Conservation (phyloP, 257 asterid species). For the Striga asiatica region DNA sequence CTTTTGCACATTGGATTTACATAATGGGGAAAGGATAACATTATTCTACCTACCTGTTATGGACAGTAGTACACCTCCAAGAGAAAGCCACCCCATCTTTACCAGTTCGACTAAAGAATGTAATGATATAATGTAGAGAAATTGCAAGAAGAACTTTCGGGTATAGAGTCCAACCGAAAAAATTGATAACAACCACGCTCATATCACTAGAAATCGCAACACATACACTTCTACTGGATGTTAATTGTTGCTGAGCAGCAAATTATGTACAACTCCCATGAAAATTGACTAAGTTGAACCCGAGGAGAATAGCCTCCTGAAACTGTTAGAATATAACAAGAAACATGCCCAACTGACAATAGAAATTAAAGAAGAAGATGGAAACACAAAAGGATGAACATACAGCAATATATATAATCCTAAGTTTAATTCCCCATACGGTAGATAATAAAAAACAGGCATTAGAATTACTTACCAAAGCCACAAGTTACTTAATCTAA, state of each 20-base stretch:
- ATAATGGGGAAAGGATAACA: not conserved
- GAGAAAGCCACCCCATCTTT: conserved; percentile 87
- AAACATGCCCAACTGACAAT: too few relatives aligned
- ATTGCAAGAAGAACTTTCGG: conserved; percentile 68
- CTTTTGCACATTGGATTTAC: not conserved
- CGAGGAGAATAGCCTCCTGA: too few relatives aligned
- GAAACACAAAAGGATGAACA: too few relatives aligned
- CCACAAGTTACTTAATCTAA: too few relatives aligned
- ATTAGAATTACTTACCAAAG: too few relatives aligned
- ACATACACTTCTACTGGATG: not conserved
- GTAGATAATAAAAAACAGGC: too few relatives aligned
- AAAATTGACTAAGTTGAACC: too few relatives aligned
- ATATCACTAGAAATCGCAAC: not conserved
- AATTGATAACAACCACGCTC: conserved; percentile 60
- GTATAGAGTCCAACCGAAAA: conserved; percentile 62
- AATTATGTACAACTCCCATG: too few relatives aligned
- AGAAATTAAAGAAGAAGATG: too few relatives aligned
- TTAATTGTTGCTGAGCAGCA: not conserved
- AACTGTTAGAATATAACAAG: too few relatives aligned
- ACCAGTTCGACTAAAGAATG: conserved; percentile 63
- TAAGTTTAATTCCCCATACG: too few relatives aligned
- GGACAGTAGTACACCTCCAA: conserved; percentile 86
- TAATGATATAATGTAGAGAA: conserved; percentile 72
- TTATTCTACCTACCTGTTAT: conserved; percentile 48
- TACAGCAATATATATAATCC: too few relatives aligned